Conservation (phyloP, 2,329 filamentous ascomycete genomes). For the Juglanconis juglandina region DNA sequence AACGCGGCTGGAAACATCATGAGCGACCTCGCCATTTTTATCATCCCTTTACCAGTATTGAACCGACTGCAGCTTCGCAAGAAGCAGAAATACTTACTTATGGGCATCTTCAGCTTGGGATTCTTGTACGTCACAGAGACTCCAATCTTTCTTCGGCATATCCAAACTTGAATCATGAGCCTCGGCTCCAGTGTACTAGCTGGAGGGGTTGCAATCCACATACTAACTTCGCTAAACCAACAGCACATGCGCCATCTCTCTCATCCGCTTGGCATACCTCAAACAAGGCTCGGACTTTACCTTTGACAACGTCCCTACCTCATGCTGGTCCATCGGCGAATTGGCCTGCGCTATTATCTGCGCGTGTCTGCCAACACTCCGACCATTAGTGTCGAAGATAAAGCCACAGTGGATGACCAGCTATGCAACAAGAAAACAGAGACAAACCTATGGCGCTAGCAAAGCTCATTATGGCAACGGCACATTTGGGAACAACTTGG, state of each 20-base stretch:
- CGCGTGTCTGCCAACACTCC: conserved; percentile 34
- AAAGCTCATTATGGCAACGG: background rate
- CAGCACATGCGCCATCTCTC: conserved; percentile 35
- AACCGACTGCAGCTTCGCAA: conserved; percentile 30
- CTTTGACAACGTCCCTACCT: conserved; percentile 35
- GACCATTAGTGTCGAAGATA: conserved; percentile 25
- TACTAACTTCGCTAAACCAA: background rate
- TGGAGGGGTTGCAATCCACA: background rate
- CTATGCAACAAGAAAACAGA: background rate
- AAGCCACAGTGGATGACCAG: conserved; percentile 18
- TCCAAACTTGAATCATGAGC: background rate
- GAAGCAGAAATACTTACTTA: conserved; percentile 30
- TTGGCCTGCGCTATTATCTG: conserved; percentile 34
- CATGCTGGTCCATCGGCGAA: conserved; percentile 35
- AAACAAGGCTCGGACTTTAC: conserved; percentile 31
- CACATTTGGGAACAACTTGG: background rate
- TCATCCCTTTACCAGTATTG: conserved; percentile 34
- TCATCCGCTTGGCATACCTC: conserved; percentile 37
- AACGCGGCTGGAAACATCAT: conserved; percentile 36
- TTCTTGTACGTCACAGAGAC: conserved; percentile 33
- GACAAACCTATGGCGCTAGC: background rate
- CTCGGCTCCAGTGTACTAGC: background rate
- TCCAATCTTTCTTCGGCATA: background rate
- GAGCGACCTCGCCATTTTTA: conserved; percentile 35
- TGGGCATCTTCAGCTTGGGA: conserved; percentile 36